Percentiles rank a stretch among this genome's conserved stretches.
These are phyloP conservation scores for Zymoseptoria crescenta DNA, from an alignment of 2,329 filamentous ascomycete species.

Conservation along the genomic window DNA sequence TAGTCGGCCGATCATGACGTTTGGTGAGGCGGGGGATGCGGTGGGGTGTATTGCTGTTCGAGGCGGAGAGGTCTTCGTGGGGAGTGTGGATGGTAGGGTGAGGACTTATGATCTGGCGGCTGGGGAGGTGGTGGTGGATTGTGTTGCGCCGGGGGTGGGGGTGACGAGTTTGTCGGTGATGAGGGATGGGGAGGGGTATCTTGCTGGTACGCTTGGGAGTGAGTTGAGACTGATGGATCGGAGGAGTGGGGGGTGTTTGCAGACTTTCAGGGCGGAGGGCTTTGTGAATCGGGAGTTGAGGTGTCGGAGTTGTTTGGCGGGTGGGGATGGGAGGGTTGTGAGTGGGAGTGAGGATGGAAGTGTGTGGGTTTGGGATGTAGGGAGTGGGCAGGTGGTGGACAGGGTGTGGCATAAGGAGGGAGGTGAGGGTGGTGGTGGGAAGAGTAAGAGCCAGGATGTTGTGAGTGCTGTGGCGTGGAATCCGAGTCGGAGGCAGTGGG, in stretches of 20 bases:
- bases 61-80: slow-evolving; percentile 54
- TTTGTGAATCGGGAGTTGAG: slow-evolving; percentile 62
- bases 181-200: slow-evolving; percentile 62
- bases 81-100: slow-evolving; percentile 77
- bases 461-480: slow-evolving; percentile 44
- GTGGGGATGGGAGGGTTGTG: slow-evolving; percentile 68
- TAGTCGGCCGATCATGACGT: slow-evolving; percentile 61
- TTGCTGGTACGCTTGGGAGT: slow-evolving; percentile 70
- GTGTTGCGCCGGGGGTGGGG: slow-evolving; percentile 41
- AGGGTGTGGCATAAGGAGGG: slow-evolving; percentile 44
- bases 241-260: slow-evolving; percentile 62
- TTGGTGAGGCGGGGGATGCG: slow-evolving; percentile 65
- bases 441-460: slow-evolving; percentile 32
- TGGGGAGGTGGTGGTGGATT: slow-evolving; percentile 63
- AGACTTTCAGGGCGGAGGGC: slow-evolving; percentile 55
- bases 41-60: slow-evolving; percentile 42
- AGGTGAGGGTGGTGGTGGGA: slow-evolving; percentile 20
- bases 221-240: slow-evolving; percentile 75
- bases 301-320: slow-evolving; percentile 67
- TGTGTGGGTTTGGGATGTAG: slow-evolving; percentile 75
- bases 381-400: slow-evolving; percentile 62
- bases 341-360: slow-evolving; percentile 72
- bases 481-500: slow-evolving; percentile 39
- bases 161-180: slow-evolving; percentile 72
- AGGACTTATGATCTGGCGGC: slow-evolving; percentile 75